Conservation (phyloP, 441 rosid species). For the Aquilaria agallochum region DNA sequence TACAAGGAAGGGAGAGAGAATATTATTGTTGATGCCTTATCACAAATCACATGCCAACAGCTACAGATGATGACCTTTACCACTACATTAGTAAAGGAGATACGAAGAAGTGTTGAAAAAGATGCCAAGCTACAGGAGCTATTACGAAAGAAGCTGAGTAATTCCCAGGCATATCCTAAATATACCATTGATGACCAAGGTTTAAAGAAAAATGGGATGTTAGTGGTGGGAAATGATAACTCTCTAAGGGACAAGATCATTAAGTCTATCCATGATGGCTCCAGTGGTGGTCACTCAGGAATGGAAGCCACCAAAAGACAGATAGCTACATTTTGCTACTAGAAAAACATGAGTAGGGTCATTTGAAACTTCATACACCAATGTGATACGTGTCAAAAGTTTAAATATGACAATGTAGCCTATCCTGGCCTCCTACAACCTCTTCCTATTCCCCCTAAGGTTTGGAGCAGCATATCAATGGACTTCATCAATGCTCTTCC, state of each 20-base stretch:
- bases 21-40: no score
- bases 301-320: not conserved
- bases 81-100: no score
- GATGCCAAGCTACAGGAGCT: no score
- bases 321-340: not conserved
- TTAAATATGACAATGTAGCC: not conserved
- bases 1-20: not conserved
- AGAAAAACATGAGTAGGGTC: not conserved
- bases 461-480: not conserved
- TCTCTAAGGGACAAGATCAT: no score
- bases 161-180: no score
- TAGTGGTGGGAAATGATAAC: no score
- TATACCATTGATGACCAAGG: not conserved
- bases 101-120: no score
- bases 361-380: not conserved
- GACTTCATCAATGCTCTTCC: not conserved
- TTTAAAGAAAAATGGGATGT: no score
- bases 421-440: constrained; percentile 8
- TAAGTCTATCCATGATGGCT: no score
- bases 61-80: no score
- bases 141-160: no score
- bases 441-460: not conserved
- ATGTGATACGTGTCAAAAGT: not conserved
- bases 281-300: not conserved
- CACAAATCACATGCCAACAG: no score